phyloP scores from a whole-genome alignment of 2,329 filamentous ascomycete species.

The Pyrenophora seminiperda region DNA sequence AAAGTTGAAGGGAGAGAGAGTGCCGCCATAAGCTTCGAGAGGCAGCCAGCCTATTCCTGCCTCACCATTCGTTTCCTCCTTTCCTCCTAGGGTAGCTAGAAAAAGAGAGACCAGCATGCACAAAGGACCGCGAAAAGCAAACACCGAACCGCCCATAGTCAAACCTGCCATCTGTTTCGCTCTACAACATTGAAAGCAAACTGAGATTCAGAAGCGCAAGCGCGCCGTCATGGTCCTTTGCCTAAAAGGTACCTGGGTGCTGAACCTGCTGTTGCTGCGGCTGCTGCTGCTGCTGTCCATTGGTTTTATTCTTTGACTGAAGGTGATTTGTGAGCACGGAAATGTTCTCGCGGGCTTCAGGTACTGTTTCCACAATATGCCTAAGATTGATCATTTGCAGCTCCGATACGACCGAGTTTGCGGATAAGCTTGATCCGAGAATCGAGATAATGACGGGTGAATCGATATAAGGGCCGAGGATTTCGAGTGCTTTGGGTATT shows the following conservation, averaged over 20 bases:
- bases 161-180: background rate
- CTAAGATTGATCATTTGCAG: conserved; percentile 75
- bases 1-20: background rate
- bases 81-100: too few species aligned
- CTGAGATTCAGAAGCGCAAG: background rate
- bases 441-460: conserved; percentile 51
- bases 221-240: background rate
- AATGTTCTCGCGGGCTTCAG: conserved; percentile 66
- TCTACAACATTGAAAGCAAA: background rate
- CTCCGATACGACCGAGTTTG: conserved; percentile 43
- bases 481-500: conserved; percentile 47
- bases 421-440: conserved; percentile 34
- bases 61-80: background rate
- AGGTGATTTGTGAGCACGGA: conserved; percentile 32
- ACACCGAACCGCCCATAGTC: background rate
- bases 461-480: conserved; percentile 52
- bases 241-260: conserved; percentile 5
- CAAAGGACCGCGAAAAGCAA: conserved; percentile 1
- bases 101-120: background rate
- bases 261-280: conserved; percentile 11
- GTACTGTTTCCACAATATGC: conserved; percentile 69
- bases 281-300: conserved; percentile 9
- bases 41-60: too few species aligned
- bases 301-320: conserved; percentile 14
- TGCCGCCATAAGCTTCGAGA: background rate